phyloP scores from a whole-genome alignment of 176 grass and related monocot species.

The Lolium rigidum region DNA sequence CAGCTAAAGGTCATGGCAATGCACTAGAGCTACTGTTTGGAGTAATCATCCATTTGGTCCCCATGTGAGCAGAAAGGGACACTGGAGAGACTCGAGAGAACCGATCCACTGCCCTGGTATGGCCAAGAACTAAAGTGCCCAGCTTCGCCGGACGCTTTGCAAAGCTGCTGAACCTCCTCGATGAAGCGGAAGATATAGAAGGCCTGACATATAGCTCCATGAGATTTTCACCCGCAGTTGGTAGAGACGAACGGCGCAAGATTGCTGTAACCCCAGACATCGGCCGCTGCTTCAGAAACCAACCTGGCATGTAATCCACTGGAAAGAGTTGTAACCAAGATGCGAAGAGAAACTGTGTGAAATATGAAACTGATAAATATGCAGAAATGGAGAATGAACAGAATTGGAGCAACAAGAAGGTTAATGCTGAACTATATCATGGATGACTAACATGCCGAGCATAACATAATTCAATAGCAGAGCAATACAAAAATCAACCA shows the following conservation, averaged over 20 bases:
- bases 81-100: slow-evolving; percentile 36
- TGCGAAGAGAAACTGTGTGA: not conserved
- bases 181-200: slow-evolving; percentile 34
- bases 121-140: not conserved
- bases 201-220: slow-evolving; percentile 45
- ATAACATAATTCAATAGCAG: not conserved
- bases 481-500: no score
- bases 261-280: slow-evolving; percentile 46
- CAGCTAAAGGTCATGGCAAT: slow-evolving; percentile 38
- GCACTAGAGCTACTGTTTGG: slow-evolving; percentile 34
- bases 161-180: slow-evolving; percentile 42
- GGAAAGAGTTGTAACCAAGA: no score
- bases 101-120: slow-evolving; percentile 33
- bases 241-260: slow-evolving; percentile 29
- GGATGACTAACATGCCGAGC: not conserved
- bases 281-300: slow-evolving; percentile 22
- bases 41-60: slow-evolving; percentile 36
- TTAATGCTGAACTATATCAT: not conserved
- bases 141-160: slow-evolving; percentile 38
- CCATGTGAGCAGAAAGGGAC: slow-evolving; percentile 39
- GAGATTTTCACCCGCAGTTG: slow-evolving; percentile 22
- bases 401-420: not conserved
- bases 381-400: not conserved
- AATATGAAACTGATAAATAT: slow-evolving; percentile 21
- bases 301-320: no score